Evolutionary conservation across 2,329 filamentous ascomycete species (phyloP).

Genomic region (Fusarium brevicatenulatum): DNA sequence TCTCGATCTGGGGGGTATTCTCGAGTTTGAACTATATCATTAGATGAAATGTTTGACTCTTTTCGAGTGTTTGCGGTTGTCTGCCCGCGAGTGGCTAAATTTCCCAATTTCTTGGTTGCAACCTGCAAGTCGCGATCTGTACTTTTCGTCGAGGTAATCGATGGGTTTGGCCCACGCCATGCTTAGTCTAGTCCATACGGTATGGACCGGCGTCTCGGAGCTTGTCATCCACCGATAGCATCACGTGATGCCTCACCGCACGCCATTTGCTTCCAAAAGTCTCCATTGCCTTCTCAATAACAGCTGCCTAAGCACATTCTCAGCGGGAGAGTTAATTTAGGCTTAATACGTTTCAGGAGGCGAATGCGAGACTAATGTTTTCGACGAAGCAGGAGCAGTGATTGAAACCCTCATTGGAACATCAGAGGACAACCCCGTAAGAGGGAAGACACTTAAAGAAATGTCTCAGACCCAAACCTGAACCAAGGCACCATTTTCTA

Average conservation of each 20-base stretch:
- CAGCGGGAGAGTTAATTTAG: background rate
- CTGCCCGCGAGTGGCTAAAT: conserved; percentile 22
- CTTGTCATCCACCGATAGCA: conserved; percentile 27
- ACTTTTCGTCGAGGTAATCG: conserved; percentile 42
- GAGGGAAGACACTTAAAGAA: background rate
- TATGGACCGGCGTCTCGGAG: conserved; percentile 28
- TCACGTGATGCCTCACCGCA: conserved; percentile 20
- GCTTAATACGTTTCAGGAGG: background rate
- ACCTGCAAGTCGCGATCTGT: conserved; percentile 44
- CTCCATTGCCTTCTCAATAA: conserved; percentile 24
- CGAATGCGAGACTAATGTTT: background rate
- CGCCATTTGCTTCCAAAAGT: conserved; percentile 11
- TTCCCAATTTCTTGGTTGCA: conserved; percentile 34
- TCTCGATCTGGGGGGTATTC: conserved; percentile 13
- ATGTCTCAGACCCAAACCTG: background rate
- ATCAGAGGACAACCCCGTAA: background rate
- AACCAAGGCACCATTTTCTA: background rate
- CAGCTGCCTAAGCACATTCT: background rate
- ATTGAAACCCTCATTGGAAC: background rate
- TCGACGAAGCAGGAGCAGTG: background rate
- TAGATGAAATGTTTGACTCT: background rate
- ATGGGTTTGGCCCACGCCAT: conserved; percentile 23
- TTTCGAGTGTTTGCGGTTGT: conserved; percentile 10
- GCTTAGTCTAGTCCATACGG: background rate
- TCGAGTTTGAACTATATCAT: conserved; percentile 3